Evolutionary conservation across 306 rosid genomes (phyloP).

Genomic region (Gillenia trifoliata): DNA sequence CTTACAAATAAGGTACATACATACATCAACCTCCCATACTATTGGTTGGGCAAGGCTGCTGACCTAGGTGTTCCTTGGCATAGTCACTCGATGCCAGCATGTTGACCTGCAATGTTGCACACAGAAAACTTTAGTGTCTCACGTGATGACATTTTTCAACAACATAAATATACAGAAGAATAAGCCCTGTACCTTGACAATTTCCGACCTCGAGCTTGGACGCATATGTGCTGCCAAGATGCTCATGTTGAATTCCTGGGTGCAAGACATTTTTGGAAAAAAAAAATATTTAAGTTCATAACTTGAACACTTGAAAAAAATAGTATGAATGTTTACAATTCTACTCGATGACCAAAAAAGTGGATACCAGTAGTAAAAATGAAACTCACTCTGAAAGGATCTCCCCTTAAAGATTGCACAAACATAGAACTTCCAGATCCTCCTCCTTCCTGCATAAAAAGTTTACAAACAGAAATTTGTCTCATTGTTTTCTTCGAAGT

Average conservation of each 20-base stretch:
- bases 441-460: constrained; percentile 45
- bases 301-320: not conserved
- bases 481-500: not conserved
- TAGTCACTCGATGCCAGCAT: constrained; percentile 50
- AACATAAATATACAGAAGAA: constrained; percentile 1
- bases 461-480: constrained; percentile 9
- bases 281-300: not conserved
- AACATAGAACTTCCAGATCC: constrained; percentile 57
- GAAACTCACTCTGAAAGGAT: constrained; percentile 70
- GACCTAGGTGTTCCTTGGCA: constrained; percentile 33
- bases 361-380: constrained; percentile 3
- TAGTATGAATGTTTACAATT: not conserved
- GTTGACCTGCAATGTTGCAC: constrained; percentile 46
- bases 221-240: constrained; percentile 76
- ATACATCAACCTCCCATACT: constrained; percentile 62
- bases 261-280: constrained; percentile 15
- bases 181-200: constrained; percentile 51
- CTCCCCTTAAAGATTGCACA: constrained; percentile 79
- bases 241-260: constrained; percentile 81
- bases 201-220: constrained; percentile 70
- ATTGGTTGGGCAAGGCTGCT: constrained; percentile 34
- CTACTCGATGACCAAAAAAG: not conserved
- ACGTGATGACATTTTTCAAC: not conserved
- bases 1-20: not conserved
- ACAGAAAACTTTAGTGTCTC: not conserved